Conservation (phyloP, 768 basidiomycete species). For the Aureoboletus auriporus region DNA sequence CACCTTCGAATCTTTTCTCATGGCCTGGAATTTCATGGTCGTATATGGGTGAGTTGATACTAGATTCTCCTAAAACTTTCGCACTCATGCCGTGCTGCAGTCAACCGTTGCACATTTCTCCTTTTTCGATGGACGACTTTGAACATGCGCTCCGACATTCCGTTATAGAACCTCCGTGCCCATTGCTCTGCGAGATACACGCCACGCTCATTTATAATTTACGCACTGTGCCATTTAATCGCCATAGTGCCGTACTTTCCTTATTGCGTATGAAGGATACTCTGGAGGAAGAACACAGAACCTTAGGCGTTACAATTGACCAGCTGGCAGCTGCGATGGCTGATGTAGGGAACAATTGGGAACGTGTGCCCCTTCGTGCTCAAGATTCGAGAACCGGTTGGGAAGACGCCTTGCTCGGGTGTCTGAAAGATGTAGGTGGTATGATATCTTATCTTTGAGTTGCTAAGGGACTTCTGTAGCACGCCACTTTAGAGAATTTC, state of each 20-base stretch:
- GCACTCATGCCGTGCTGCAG: constrained; percentile 37
- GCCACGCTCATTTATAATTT: constrained; percentile 85
- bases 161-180: constrained; percentile 61
- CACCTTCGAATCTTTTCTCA: constrained; percentile 80
- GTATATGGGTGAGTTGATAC: constrained; percentile 75
- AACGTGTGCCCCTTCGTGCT: constrained; percentile 68
- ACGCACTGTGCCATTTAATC: constrained; percentile 73
- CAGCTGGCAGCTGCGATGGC: constrained; percentile 65
- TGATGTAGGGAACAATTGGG: constrained; percentile 85
- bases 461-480: constrained; percentile 39
- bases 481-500: constrained; percentile 69
- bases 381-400: constrained; percentile 79
- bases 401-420: constrained; percentile 88
- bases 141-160: constrained; percentile 83
- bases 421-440: constrained; percentile 79
- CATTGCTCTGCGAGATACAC: constrained; percentile 84
- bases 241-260: constrained; percentile 72
- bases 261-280: constrained; percentile 42
- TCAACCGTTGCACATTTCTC: constrained; percentile 81
- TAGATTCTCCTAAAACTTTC: background rate
- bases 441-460: background rate
- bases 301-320: constrained; percentile 58
- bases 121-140: constrained; percentile 91
- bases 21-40: constrained; percentile 92
- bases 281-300: constrained; percentile 39